phyloP scores from a whole-genome alignment of 225 moss, liverwort and hornwort genomes.

The Antitrichia curtipendula region DNA sequence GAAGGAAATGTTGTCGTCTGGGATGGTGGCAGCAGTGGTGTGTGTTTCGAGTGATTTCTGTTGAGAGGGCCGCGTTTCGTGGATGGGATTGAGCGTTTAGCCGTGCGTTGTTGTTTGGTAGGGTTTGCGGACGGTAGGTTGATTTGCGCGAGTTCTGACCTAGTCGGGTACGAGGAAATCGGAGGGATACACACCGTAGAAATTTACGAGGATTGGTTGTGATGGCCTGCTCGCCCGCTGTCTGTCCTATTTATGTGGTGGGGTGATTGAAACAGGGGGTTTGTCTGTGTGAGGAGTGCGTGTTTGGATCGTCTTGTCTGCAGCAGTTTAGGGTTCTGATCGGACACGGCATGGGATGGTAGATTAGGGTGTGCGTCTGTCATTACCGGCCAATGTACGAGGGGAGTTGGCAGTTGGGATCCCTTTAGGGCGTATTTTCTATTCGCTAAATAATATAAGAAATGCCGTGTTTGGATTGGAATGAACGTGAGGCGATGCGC shows the following conservation, averaged over 20 bases:
- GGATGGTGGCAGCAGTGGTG: background rate
- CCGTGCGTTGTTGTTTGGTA: background rate
- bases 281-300: background rate
- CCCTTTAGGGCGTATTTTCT: background rate
- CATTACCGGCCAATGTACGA: background rate
- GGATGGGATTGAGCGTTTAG: background rate
- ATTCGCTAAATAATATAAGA: background rate
- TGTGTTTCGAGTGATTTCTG: background rate
- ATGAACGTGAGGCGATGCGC: background rate
- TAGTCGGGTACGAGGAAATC: background rate
- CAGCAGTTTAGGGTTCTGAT: background rate
- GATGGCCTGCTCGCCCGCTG: background rate
- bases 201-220: background rate
- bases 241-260: background rate
- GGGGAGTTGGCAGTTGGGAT: background rate
- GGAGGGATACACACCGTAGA: background rate
- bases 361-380: background rate
- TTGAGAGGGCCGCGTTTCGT: background rate
- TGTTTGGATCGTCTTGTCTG: background rate
- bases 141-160: background rate
- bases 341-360: background rate
- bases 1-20: background rate
- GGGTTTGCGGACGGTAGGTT: background rate
- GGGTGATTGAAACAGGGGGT: background rate
- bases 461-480: background rate